Base-by-base conservation (phyloP, 2,329 filamentous ascomycete genomes). In the Ophiostoma sp. region DNA sequence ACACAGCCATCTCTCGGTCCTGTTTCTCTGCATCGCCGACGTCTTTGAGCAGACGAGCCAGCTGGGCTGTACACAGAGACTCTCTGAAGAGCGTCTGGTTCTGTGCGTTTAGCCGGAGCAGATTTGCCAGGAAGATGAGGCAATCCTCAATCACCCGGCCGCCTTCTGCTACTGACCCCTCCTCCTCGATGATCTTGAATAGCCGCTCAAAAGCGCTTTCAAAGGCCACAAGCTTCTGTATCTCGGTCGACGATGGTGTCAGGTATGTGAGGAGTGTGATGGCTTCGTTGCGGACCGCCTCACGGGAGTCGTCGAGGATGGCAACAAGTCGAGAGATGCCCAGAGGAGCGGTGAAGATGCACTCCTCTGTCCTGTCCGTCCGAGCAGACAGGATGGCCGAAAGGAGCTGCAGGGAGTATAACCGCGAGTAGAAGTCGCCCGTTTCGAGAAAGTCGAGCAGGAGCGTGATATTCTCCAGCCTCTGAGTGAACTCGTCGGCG, bases 401-500 rank as follows among this genome's bases (percentile, higher is more conserved):
- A 52, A 99, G 87, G 55, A 99, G 84, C 78, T 98, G 93, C 41
- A 99, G 81, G 4, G 92, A 91, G 79, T 98, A 98, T 0, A 98
- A 85, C 38, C 94, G 89, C 36, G 92, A 91, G 78, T 96, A 97
- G 75, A 97, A 96, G 74, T 97, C 93, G 72, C 83, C 84, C 14
- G 89, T 87, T 73, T 97, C 94, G 72, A 99, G 84, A 68, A 99
- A 90, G 76, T 95, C 90, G 70, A 99, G 86, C 38, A 99, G 85
- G 16, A 95, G 82, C 1, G 92, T 94, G 71, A 97, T 94, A 77
- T 99, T 98, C 79, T 98, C 94, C 85, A 97, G 93, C 71, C 92
- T 89, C 83, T 97, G 93, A 45, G 95, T 97, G 77, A 99, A 99
- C 78, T 98, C 94, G 79, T 99, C 95, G 67, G 95, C 95, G 69